phyloP scores from a whole-genome alignment of 352 stramenopile genomes.

The Phytophthora rubi region DNA sequence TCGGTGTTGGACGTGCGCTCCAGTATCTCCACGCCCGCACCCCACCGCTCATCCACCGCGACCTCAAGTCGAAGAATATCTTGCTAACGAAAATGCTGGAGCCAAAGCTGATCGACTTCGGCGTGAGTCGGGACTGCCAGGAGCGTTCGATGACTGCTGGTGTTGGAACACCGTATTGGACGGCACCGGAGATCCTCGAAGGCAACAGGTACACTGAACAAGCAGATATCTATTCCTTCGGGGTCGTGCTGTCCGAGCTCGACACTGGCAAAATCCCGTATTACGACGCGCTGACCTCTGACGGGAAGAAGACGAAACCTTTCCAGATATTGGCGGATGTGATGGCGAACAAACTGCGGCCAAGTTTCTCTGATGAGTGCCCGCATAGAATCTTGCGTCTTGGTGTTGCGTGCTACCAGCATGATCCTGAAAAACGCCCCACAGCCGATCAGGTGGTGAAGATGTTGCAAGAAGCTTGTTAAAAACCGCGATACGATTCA shows the following conservation, averaged over 20 bases:
- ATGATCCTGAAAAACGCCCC: neutral
- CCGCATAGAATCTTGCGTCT: neutral
- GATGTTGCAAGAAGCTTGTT: neutral
- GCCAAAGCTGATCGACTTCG: constrained; percentile 60
- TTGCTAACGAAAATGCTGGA: constrained; percentile 68
- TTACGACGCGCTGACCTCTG: constrained; percentile 16
- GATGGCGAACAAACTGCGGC: neutral
- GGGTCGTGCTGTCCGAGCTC: constrained; percentile 41
- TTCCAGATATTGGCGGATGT: constrained; percentile 37
- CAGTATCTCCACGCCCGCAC: neutral
- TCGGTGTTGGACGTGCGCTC: neutral
- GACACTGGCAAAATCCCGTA: constrained; percentile 37
- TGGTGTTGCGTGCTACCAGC: neutral
- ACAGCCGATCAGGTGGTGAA: neutral
- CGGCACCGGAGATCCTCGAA: constrained; percentile 37
- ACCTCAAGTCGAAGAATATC: constrained; percentile 54
- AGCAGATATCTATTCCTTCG: constrained; percentile 35
- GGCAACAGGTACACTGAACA: constrained; percentile 24
- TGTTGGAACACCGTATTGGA: constrained; percentile 35
- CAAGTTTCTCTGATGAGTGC: neutral
- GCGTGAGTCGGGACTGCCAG: constrained; percentile 23
- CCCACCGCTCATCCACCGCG: constrained; percentile 30
- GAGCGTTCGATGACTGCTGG: constrained; percentile 29
- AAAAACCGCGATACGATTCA: neutral
- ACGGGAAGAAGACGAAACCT: constrained; percentile 38